Conservation (phyloP, 768 basidiomycete species). For the Mycena epipterygia region DNA sequence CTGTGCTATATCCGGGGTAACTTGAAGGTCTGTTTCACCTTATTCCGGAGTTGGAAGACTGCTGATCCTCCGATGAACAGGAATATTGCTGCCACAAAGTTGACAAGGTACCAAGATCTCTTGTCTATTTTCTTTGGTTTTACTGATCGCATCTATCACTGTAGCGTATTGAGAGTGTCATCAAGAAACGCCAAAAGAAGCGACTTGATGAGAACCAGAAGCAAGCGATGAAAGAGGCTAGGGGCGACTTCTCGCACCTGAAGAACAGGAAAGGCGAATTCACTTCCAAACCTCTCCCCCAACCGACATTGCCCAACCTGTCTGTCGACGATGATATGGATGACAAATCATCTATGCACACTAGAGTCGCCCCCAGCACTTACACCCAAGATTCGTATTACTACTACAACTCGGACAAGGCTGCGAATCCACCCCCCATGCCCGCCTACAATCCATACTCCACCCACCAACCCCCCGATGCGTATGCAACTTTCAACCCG, state of each 20-base stretch:
- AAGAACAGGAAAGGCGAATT: slow-evolving; percentile 94
- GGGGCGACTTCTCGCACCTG: slow-evolving; percentile 90
- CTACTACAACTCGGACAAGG: slow-evolving; percentile 68
- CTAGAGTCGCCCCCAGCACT: slow-evolving; percentile 66
- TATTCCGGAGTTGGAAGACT: neutral
- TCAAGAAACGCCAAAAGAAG: slow-evolving; percentile 92
- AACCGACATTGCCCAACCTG: slow-evolving; percentile 95
- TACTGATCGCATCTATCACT: slow-evolving; percentile 30
- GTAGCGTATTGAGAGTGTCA: slow-evolving; percentile 92
- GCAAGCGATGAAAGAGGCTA: slow-evolving; percentile 91
- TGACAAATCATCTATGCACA: slow-evolving; percentile 69
- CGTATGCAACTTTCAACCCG: slow-evolving; percentile 68
- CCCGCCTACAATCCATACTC: slow-evolving; percentile 82
- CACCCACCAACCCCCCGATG: slow-evolving; percentile 63
- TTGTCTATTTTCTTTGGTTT: slow-evolving; percentile 16
- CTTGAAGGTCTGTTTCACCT: slow-evolving; percentile 75
- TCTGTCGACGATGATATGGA: slow-evolving; percentile 86
- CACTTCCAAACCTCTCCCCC: slow-evolving; percentile 84
- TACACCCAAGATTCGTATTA: slow-evolving; percentile 69
- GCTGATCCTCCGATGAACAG: slow-evolving; percentile 49
- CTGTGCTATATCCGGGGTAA: slow-evolving; percentile 97
- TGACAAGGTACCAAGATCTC: slow-evolving; percentile 77
- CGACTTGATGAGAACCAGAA: slow-evolving; percentile 85
- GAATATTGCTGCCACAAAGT: slow-evolving; percentile 99
- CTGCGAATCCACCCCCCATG: slow-evolving; percentile 76